These are phyloP conservation scores for Lichtheimia ornata DNA, from an alignment of 371 early-diverging fungal genomes.

Conservation along the genomic window DNA sequence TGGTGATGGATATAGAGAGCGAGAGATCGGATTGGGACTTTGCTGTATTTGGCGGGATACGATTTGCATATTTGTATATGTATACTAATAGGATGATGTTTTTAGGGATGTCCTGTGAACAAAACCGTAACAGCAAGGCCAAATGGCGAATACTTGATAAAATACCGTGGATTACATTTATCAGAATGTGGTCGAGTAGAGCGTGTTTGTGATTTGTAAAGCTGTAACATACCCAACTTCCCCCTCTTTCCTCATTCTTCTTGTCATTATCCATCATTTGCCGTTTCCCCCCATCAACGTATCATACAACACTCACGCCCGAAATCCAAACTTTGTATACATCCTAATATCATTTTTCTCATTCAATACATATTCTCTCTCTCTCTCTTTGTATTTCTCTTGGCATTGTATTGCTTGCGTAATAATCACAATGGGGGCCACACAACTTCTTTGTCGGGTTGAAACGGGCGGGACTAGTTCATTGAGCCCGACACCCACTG, in stretches of 20 bases:
- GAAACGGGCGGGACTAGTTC: no score
- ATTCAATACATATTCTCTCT: no score
- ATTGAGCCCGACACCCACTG: no score
- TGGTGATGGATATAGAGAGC: not conserved
- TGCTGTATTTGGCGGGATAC: constrained; percentile 16
- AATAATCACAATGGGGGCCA: no score
- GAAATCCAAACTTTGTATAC: no score
- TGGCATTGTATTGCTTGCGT: no score
- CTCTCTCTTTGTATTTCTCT: no score
- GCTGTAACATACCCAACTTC: not conserved
- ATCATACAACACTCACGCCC: no score
- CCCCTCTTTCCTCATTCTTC: not conserved
- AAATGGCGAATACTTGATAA: constrained; percentile 61
- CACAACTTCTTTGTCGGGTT: no score
- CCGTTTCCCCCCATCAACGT: no score
- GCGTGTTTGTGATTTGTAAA: constrained; percentile 42
- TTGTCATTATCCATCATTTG: no score
- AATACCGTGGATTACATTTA: constrained; percentile 62
- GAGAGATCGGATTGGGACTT: constrained; percentile 4
- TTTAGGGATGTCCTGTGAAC: constrained; percentile 58
- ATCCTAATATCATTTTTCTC: no score
- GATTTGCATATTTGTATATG: constrained; percentile 1
- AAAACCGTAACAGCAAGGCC: constrained; percentile 64
- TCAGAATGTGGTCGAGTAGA: constrained; percentile 55
- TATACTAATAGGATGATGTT: constrained; percentile 6